Evolutionary conservation across 2,329 filamentous ascomycete genomes (phyloP).

Genomic region (Colletotrichum viniferum): DNA sequence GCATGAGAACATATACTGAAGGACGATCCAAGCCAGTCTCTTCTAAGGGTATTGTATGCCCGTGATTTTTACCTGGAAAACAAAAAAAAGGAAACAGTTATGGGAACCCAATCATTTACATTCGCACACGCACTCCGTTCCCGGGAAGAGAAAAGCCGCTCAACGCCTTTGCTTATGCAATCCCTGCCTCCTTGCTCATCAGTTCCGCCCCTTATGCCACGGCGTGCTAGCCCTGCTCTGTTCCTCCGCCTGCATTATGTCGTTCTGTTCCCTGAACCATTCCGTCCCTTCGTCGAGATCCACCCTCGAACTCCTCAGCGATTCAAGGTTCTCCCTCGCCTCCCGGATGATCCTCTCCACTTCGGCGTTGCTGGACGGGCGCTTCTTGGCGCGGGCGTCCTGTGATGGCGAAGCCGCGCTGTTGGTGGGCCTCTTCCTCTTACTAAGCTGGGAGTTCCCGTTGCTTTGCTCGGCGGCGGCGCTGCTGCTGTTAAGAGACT

Average conservation of each 20-base stretch:
- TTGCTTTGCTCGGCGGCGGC: constrained; percentile 8
- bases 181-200: background rate
- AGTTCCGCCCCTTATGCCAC: constrained; percentile 30
- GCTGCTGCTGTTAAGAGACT: constrained; percentile 15
- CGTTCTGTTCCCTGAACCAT: constrained; percentile 52
- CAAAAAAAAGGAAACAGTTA: background rate
- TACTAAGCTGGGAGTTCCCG: constrained; percentile 23
- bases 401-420: constrained; percentile 12
- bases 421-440: constrained; percentile 26
- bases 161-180: constrained; percentile 19
- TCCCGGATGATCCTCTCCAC: constrained; percentile 44
- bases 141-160: background rate
- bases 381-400: constrained; percentile 27
- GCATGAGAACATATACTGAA: background rate
- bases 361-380: constrained; percentile 34
- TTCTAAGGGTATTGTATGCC: constrained; percentile 15
- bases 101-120: background rate
- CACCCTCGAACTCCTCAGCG: constrained; percentile 42
- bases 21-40: constrained; percentile 8
- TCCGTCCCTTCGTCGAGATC: constrained; percentile 51
- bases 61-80: constrained; percentile 8
- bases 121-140: background rate
- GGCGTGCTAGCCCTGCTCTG: constrained; percentile 37
- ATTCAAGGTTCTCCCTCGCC: constrained; percentile 38
- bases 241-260: constrained; percentile 43